Evolutionary conservation across 2,329 filamentous ascomycete species (phyloP).

Genomic region (Clonostachys sp.): DNA sequence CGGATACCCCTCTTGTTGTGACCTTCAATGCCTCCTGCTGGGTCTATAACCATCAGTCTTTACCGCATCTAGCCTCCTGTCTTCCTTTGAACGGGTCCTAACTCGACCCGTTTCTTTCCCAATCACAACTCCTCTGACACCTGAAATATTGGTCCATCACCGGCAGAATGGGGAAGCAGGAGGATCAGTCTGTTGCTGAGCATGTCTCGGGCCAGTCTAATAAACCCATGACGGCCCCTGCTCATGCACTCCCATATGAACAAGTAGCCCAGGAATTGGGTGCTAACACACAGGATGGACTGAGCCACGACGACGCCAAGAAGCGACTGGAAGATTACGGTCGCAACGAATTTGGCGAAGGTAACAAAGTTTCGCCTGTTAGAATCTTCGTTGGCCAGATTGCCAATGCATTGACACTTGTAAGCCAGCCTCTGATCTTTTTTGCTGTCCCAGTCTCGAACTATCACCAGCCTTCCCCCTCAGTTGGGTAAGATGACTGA

Average conservation of each 20-base stretch:
- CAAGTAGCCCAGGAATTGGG: conserved; percentile 49
- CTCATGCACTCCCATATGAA: conserved; percentile 54
- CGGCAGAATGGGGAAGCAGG: conserved; percentile 15
- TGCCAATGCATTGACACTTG: conserved; percentile 66
- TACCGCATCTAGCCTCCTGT: background rate
- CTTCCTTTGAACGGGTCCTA: background rate
- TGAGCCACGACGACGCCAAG: conserved; percentile 49
- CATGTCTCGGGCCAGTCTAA: conserved; percentile 34
- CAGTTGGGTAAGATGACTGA: too few species aligned
- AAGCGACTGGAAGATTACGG: conserved; percentile 52
- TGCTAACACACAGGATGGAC: conserved; percentile 51
- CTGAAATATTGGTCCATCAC: background rate
- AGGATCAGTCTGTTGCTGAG: conserved; percentile 13
- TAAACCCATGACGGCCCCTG: conserved; percentile 52
- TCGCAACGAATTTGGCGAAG: conserved; percentile 58
- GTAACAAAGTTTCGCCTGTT: conserved; percentile 51
- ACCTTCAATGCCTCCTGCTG: background rate
- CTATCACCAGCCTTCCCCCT: too few species aligned
- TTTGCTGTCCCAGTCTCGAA: too few species aligned
- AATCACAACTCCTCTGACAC: background rate
- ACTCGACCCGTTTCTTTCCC: too few species aligned
- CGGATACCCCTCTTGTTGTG: background rate
- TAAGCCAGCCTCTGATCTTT: conserved; percentile 17
- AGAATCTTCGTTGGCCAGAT: conserved; percentile 64
- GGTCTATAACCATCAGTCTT: background rate